These are phyloP conservation scores for Cytospora piceicola DNA, from an alignment of 2,329 filamentous ascomycete genomes.

Conservation along the genomic window DNA sequence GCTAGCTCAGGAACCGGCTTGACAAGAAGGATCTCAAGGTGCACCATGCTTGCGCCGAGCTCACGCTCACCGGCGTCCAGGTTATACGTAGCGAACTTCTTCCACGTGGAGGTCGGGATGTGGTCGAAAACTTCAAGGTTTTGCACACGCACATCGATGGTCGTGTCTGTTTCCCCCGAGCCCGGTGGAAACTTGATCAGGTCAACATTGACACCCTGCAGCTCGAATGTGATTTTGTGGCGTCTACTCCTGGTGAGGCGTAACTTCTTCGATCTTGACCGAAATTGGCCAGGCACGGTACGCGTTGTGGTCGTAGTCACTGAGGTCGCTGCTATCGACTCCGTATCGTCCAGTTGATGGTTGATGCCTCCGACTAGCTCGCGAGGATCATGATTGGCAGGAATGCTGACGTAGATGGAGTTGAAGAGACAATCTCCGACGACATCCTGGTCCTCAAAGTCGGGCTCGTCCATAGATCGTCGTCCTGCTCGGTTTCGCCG, in stretches of 20 bases:
- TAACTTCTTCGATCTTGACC: constrained; percentile 58
- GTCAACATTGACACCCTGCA: constrained; percentile 82
- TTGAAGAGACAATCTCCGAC: constrained; percentile 98
- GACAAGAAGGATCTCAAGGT: constrained; percentile 85
- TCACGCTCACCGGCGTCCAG: constrained; percentile 85
- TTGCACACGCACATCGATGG: constrained; percentile 79
- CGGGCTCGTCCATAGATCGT: constrained; percentile 58
- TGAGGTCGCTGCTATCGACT: constrained; percentile 81
- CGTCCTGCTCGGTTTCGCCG: constrained; percentile 64
- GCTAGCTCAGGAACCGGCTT: constrained; percentile 82
- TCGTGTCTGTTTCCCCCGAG: constrained; percentile 82
- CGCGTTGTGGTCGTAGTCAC: constrained; percentile 62
- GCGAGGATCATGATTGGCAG: constrained; percentile 80
- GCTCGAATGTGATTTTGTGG: constrained; percentile 95
- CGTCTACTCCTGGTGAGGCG: constrained; percentile 82
- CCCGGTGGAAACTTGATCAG: constrained; percentile 77
- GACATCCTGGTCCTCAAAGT: constrained; percentile 78
- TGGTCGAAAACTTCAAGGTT: constrained; percentile 93
- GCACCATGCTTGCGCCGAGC: constrained; percentile 85
- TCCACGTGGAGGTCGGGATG: constrained; percentile 94
- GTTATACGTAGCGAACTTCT: constrained; percentile 95
- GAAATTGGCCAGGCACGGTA: constrained; percentile 46
- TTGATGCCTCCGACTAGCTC: constrained; percentile 86
- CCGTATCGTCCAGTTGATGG: constrained; percentile 87
- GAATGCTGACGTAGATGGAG: constrained; percentile 95